A percentile compares a stretch with the other conserved stretches of the same genome.
These are phyloP conservation scores for Psilocybe cubensis DNA, from an alignment of 768 basidiomycete genomes.

Conservation along the genomic window DNA sequence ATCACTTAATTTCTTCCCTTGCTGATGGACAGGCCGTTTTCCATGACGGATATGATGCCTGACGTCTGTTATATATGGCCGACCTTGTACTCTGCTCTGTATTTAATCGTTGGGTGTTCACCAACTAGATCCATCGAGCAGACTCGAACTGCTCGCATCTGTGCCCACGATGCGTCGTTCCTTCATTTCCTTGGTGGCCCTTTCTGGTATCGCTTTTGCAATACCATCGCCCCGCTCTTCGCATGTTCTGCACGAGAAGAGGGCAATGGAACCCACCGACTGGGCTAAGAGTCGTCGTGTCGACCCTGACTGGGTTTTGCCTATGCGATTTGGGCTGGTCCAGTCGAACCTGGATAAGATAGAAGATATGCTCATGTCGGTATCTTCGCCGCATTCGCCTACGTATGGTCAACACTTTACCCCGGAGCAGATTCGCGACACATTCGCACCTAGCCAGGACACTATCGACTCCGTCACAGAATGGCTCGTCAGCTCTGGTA, in stretches of 20 bases:
- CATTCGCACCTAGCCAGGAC: conserved; percentile 28
- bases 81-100: conserved; percentile 13
- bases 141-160: conserved; percentile 1
- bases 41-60: conserved; percentile 2
- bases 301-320: conserved; percentile 33
- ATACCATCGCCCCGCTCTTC: conserved; percentile 22
- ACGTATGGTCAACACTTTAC: conserved; percentile 54
- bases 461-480: conserved; percentile 41
- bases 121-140: neutral
- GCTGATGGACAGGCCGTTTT: conserved; percentile 10
- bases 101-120: conserved; percentile 6
- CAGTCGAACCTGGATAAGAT: conserved; percentile 49
- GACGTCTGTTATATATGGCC: conserved; percentile 7
- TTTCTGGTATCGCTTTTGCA: conserved; percentile 16
- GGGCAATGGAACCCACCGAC: conserved; percentile 29
- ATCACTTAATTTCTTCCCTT: conserved; percentile 3
- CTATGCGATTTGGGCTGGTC: conserved; percentile 52
- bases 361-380: conserved; percentile 46
- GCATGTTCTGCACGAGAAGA: conserved; percentile 33
- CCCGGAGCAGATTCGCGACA: conserved; percentile 41
- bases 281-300: conserved; percentile 28
- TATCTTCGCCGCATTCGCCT: conserved; percentile 52
- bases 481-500: conserved; percentile 49
- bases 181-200: conserved; percentile 2
- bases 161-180: conserved; percentile 6